phyloP scores from a whole-genome alignment of 73 alveolate species.

The Blepharisma stoltei region DNA sequence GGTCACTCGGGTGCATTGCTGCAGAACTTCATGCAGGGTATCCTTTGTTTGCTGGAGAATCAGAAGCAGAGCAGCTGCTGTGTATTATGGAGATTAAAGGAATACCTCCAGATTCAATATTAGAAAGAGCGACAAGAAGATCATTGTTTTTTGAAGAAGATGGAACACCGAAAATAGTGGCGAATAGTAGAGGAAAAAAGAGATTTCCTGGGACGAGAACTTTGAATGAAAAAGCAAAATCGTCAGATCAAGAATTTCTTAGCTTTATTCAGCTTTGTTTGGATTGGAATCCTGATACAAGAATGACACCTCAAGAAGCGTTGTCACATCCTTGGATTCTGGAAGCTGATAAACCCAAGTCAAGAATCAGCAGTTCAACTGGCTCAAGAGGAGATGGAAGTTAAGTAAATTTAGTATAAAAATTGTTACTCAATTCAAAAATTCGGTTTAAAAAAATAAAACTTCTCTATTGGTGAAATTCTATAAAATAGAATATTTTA shows the following conservation, averaged over 20 bases:
- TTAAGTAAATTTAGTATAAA: too few relatives aligned
- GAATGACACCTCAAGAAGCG: slow-evolving; percentile 87
- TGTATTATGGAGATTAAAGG: slow-evolving; percentile 81
- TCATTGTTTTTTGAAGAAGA: slow-evolving; percentile 39
- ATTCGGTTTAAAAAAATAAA: too few relatives aligned
- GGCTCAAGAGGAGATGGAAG: too few relatives aligned
- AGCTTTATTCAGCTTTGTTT: slow-evolving; percentile 72
- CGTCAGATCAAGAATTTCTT: slow-evolving; percentile 31
- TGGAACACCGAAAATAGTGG: slow-evolving; percentile 15
- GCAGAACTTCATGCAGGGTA: slow-evolving; percentile 82
- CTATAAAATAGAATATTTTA: too few relatives aligned
- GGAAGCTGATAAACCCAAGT: slow-evolving; percentile 34
- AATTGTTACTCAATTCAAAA: too few relatives aligned
- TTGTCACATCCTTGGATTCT: slow-evolving; percentile 72
- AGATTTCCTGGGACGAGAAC: slow-evolving; percentile 17
- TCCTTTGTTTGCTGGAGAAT: slow-evolving; percentile 90
- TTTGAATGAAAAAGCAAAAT: background rate
- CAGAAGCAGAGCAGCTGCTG: slow-evolving; percentile 73
- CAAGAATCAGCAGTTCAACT: too few relatives aligned
- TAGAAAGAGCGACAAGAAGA: slow-evolving; percentile 58
- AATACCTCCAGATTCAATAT: slow-evolving; percentile 59
- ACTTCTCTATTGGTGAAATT: too few relatives aligned
- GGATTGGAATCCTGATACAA: slow-evolving; percentile 83
- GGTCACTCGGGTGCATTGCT: slow-evolving; percentile 93
- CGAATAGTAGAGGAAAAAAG: slow-evolving; percentile 22